A percentile compares a stretch with the other conserved stretches of the same genome.
phyloP scores from a whole-genome alignment of 306 rosid species.

The Medicago lupulina region DNA sequence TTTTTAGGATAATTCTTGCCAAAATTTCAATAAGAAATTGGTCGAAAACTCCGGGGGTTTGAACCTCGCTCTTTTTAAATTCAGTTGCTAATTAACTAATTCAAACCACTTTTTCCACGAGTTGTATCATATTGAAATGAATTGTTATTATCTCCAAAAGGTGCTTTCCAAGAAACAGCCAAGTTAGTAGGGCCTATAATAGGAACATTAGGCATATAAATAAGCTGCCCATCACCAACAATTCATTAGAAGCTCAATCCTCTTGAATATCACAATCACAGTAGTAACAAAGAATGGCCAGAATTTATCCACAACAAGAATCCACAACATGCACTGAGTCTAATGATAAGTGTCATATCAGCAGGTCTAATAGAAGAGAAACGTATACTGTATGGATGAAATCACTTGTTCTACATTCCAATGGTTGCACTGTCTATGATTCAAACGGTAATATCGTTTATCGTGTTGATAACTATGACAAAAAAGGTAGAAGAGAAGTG shows the following conservation, averaged over 20 bases:
- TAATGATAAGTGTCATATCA: background rate
- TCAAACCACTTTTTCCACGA: slow-evolving; percentile 8
- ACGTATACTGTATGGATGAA: slow-evolving; percentile 90
- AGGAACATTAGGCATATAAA: slow-evolving; percentile 36
- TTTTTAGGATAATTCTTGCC: no score
- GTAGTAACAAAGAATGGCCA: slow-evolving; percentile 38
- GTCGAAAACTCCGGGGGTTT: background rate
- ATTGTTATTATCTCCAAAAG: slow-evolving; percentile 15
- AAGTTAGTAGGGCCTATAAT: slow-evolving; percentile 4
- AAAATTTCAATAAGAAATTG: background rate
- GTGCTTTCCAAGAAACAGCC: slow-evolving; percentile 26
- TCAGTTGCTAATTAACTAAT: background rate
- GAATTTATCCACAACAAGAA: slow-evolving; percentile 52
- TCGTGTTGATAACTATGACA: slow-evolving; percentile 83
- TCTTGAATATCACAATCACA: slow-evolving; percentile 6
- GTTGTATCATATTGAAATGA: background rate
- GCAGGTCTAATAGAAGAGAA: slow-evolving; percentile 48
- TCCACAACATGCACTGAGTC: slow-evolving; percentile 26
- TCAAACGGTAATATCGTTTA: slow-evolving; percentile 72
- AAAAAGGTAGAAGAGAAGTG: slow-evolving; percentile 70
- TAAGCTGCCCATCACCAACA: slow-evolving; percentile 16
- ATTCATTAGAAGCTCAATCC: background rate
- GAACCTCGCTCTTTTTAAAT: background rate
- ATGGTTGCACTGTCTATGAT: slow-evolving; percentile 87
- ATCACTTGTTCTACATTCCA: slow-evolving; percentile 74